Conservation (phyloP, 495 filamentous ascomycete genomes). For the Lophium mytilinum region DNA sequence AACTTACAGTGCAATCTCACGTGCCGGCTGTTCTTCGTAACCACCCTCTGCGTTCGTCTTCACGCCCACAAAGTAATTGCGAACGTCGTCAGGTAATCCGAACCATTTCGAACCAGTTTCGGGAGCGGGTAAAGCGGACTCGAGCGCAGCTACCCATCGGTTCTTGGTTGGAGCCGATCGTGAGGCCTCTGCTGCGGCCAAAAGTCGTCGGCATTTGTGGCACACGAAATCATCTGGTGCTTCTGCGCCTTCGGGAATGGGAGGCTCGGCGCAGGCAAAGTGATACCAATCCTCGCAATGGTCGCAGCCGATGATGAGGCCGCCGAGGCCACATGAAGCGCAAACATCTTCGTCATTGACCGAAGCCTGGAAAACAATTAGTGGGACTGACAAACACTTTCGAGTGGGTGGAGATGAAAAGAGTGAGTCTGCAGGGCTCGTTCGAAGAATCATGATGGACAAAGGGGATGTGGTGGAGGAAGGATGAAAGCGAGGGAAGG, state of each 20-base stretch:
- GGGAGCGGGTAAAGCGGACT: too few relatives aligned
- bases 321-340: conserved; percentile 67
- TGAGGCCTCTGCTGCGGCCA: too few relatives aligned
- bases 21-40: conserved; percentile 55
- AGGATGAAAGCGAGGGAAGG: conserved; percentile 18
- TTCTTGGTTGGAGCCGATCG: too few relatives aligned
- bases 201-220: conserved; percentile 50
- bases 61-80: conserved; percentile 67
- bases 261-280: conserved; percentile 74
- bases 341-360: conserved; percentile 70
- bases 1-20: conserved; percentile 32
- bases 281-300: conserved; percentile 82
- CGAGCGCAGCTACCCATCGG: too few relatives aligned
- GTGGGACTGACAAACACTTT: conserved; percentile 10
- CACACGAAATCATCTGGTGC: conserved; percentile 79
- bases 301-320: conserved; percentile 88
- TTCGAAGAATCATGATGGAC: conserved; percentile 19
- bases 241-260: conserved; percentile 52
- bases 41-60: conserved; percentile 65
- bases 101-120: conserved; percentile 34
- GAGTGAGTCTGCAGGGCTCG: not conserved
- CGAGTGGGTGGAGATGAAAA: conserved; percentile 20
- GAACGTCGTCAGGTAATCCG: conserved; percentile 56
- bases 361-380: conserved; percentile 24
- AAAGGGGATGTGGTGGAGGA: conserved; percentile 2